These are phyloP conservation scores for Orychophragmus violaceus DNA, from an alignment of 345 rosid species.

Conservation along the genomic window DNA sequence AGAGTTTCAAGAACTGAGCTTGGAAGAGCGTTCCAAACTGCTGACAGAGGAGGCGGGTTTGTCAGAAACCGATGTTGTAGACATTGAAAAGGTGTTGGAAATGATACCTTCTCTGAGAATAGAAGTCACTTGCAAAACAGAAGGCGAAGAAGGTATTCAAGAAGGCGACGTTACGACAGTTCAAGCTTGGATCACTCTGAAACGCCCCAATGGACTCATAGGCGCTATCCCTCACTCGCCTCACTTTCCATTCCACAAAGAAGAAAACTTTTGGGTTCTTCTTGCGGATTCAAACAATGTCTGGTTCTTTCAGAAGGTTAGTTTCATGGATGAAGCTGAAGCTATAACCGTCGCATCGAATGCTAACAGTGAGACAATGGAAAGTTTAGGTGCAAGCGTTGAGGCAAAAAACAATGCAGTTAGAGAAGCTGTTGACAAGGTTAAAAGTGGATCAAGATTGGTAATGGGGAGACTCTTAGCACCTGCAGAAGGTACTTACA, in stretches of 20 bases:
- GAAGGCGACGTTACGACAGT: constrained; percentile 78
- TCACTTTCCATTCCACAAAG: constrained; percentile 74
- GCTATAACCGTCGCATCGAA: constrained; percentile 75
- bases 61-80: constrained; percentile 51
- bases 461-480: constrained; percentile 88
- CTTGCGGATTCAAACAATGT: constrained; percentile 71
- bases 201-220: constrained; percentile 64
- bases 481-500: constrained; percentile 71
- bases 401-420: constrained; percentile 55
- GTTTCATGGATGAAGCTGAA: constrained; percentile 84
- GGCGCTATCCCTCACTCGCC: constrained; percentile 87
- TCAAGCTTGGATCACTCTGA: constrained; percentile 80
- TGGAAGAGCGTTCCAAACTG: constrained; percentile 66
- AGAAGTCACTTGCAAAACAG: constrained; percentile 79
- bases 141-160: constrained; percentile 92
- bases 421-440: constrained; percentile 68
- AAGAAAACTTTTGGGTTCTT: constrained; percentile 87
- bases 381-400: constrained; percentile 70
- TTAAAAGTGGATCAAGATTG: constrained; percentile 71
- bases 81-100: constrained; percentile 66
- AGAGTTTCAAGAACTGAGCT: constrained; percentile 58
- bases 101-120: constrained; percentile 80
- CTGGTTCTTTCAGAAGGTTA: constrained; percentile 91
- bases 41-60: constrained; percentile 63
- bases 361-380: constrained; percentile 40